Evolutionary conservation across 306 rosid genomes (phyloP).

Genomic region (Vachellia pachyceras): DNA sequence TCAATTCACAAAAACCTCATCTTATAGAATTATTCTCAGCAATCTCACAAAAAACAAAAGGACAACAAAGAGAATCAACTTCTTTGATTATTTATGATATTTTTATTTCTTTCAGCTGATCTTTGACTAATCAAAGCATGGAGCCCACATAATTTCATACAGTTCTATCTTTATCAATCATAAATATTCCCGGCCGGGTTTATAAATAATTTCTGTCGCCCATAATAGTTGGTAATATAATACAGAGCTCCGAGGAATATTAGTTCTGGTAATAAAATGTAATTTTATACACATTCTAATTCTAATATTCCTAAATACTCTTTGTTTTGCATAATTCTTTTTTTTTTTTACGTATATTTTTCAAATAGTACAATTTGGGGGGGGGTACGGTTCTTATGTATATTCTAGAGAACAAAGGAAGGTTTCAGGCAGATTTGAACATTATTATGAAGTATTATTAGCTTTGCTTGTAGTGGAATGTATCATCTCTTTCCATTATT

Average conservation of each 20-base stretch:
- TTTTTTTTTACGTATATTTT: conserved; percentile 53
- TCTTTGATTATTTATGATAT: conserved; percentile 39
- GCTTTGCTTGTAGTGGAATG: conserved; percentile 14
- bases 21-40: conserved; percentile 36
- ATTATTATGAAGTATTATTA: neutral
- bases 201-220: conserved; percentile 11
- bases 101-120: conserved; percentile 12
- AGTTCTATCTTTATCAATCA: conserved; percentile 26
- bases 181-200: conserved; percentile 30
- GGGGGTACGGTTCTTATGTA: conserved; percentile 30
- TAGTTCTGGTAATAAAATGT: neutral
- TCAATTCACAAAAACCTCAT: conserved; percentile 35
- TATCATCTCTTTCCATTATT: neutral
- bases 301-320: conserved; percentile 56
- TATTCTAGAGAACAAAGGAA: conserved; percentile 31
- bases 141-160: conserved; percentile 47
- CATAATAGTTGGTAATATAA: conserved; percentile 19
- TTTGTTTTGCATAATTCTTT: conserved; percentile 29
- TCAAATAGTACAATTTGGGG: conserved; percentile 44
- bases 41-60: neutral
- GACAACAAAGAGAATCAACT: conserved; percentile 34
- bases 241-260: conserved; percentile 42
- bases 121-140: conserved; percentile 39
- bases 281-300: conserved; percentile 6
- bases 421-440: neutral